Evolutionary conservation across 2,329 filamentous ascomycete genomes (phyloP).

Genomic region (Aspergillus sp.): DNA sequence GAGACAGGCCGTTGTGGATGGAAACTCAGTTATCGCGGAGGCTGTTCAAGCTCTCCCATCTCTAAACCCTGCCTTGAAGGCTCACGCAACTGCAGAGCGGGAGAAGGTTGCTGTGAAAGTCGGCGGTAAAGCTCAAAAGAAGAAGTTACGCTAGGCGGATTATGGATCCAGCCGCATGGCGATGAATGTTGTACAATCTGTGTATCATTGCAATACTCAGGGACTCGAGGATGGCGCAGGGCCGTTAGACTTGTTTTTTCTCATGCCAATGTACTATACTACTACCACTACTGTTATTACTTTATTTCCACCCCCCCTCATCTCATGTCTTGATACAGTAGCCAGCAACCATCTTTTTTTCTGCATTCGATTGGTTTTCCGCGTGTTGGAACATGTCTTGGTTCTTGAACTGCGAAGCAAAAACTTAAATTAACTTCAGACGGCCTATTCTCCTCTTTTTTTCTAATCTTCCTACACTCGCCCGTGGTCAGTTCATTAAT

Average conservation of each 20-base stretch:
- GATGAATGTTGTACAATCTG: conserved; percentile 5
- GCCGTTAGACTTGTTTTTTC: conserved; percentile 21
- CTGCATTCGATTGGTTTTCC: background rate
- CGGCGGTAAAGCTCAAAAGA: conserved; percentile 17
- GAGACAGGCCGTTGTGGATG: conserved; percentile 58
- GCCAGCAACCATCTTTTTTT: background rate
- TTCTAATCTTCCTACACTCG: conserved; percentile 41
- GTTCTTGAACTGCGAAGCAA: background rate
- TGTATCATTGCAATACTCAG: conserved; percentile 14
- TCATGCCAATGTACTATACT: conserved; percentile 29
- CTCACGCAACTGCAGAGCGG: conserved; percentile 19
- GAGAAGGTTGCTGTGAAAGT: conserved; percentile 23
- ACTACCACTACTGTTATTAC: conserved; percentile 20
- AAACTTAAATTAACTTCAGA: background rate
- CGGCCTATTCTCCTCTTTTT: conserved; percentile 20
- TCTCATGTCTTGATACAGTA: conserved; percentile 4
- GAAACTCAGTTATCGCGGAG: conserved; percentile 39
- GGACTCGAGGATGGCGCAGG: conserved; percentile 35
- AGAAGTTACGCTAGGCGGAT: conserved; percentile 15
- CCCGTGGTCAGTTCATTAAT: background rate
- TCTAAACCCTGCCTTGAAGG: conserved; percentile 31
- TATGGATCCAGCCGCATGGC: background rate
- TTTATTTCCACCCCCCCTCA: conserved; percentile 6
- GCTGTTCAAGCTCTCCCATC: conserved; percentile 33
- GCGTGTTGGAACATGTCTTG: background rate